Base-by-base conservation (phyloP, 352 stramenopile species). In the Pythium brassicae region DNA sequence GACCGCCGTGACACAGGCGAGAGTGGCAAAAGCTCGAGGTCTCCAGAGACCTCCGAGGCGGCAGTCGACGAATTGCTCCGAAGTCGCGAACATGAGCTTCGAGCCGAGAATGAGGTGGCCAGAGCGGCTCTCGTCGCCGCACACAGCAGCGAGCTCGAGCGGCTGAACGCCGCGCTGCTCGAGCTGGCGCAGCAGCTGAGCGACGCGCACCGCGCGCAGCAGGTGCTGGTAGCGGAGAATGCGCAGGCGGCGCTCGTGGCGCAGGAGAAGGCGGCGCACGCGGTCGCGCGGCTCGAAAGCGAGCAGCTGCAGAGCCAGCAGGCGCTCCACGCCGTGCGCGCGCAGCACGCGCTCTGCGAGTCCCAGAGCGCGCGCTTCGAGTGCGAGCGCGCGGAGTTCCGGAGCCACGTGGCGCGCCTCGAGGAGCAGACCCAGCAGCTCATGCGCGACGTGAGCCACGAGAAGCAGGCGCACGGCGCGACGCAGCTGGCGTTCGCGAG, bases 401-500 rank as follows among this genome's bases (percentile, higher is more conserved):
- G 65, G 20, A 59, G 52, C 20, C 69, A 72, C 23, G 39, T 74
- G 3, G 43, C 72, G 44, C 45, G 51, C 1, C 43, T 75, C 2
- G 68, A 71, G 8, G 63, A 74, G 12, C 71, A 85, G 37, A 62
- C 55, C 11, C 59, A 62, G 7, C 55, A 61, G n/a, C 45, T 78
- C 19, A 29, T 53, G 27, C 40, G 43, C 25, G 59, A 65, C 35
- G 60, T 71, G 39, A 62, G 42, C 0, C 53, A 71, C 1, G 66
- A 81, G 42, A 69, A 73, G 43, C 62, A 69, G 10, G 62, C 51
- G 3, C 52, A 64, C 37, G 68, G 72, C 49, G 52, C 46, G 53
- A 72, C 51, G 27, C 57, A 74, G 61, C 53, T 76, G 1, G 19
- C 44, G 15, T 66, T 73, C 37, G 34, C 63, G 23, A 55, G 66